Evolutionary conservation across 2,329 filamentous ascomycete species (phyloP).

Genomic region (Leptographium lundbergii): DNA sequence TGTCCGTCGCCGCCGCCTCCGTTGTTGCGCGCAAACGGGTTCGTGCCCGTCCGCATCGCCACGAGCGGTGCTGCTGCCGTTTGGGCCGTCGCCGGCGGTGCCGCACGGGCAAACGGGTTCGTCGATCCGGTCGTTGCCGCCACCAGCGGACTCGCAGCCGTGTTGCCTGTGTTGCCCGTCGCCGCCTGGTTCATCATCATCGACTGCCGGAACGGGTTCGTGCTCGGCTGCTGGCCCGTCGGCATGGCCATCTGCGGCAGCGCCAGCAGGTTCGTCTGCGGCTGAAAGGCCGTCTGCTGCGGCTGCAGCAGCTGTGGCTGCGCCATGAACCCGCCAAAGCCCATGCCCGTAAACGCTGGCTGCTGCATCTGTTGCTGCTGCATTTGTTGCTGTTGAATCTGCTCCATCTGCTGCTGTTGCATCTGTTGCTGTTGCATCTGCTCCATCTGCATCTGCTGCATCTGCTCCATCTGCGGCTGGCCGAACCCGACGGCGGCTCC

Average conservation of each 20-base stretch:
- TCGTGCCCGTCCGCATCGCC: constrained; percentile 41
- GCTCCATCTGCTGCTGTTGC: too few species aligned
- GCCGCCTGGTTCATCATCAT: constrained; percentile 50
- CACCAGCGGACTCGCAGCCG: constrained; percentile 13
- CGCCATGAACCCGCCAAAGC: constrained; percentile 72
- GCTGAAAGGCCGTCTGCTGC: background rate
- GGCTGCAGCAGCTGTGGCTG: constrained; percentile 23
- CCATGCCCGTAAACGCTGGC: constrained; percentile 52
- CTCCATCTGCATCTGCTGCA: too few species aligned
- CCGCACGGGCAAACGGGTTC: constrained; percentile 74
- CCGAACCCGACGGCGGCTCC: constrained; percentile 14
- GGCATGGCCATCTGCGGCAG: constrained; percentile 24
- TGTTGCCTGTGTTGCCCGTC: constrained; percentile 36
- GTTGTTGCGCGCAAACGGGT: constrained; percentile 43
- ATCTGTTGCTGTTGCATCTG: too few species aligned
- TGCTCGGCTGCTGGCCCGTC: constrained; percentile 44
- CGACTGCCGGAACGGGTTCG: constrained; percentile 90
- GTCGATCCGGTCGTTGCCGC: constrained; percentile 52
- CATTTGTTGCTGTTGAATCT: constrained; percentile 23
- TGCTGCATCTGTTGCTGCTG: constrained; percentile 28
- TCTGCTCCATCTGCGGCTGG: constrained; percentile 11
- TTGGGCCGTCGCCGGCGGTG: constrained; percentile 17
- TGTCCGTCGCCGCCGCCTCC: constrained; percentile 26
- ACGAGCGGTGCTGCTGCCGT: constrained; percentile 24
- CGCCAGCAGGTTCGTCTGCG: background rate